Evolutionary conservation across 176 grass and related monocot species (phyloP), one percentile per base, ranked within the genome.

Genomic region (Bromus sterilis): DNA sequence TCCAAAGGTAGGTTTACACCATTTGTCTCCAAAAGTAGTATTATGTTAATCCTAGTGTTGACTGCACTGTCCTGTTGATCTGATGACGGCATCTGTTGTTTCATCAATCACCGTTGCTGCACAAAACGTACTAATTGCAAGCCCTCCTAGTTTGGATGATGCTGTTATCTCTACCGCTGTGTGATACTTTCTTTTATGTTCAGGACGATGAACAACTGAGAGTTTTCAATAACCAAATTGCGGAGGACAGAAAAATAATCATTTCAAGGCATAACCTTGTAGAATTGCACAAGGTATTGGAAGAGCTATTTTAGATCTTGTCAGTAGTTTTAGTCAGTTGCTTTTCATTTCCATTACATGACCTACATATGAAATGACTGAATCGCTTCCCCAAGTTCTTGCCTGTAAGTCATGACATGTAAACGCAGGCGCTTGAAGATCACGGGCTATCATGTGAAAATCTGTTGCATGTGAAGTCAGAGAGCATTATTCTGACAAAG

Each of bases 161-260:
- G 53, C 29, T 24, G 31, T 89, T 56, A 34, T 74, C 25, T 43
- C 46, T 75, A 67, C 23, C 75, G 59, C 56, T 84, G 10, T 66
- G 63, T 66, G 13, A 68, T 78, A 89, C 59, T 83, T 31, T 78
- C 35, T 58, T 68, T 73, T 74, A 75, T 81, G 58, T 85, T 35
- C 82, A 95, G 95, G 90, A 98, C 80, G 95, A 93, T n/a, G 92
- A 95, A 71, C 86, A 91, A 77, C 61, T 94, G 31, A 87, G 88
- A 82, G 84, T 85, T 89, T 91, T 98, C 76, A 93, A 94, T 83
- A 98, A 84, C 83, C 90, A 94, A 43, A 94, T 98, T 75, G 86
- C 91, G 63, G 90, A 89, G 71, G 95, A 98, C 63, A 94, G 55
- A 75, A 98, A 89, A 66, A 98, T 98, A 59, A 98, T 93, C 46